Evolutionary conservation across 1,139 yeast genomes (phyloP).

Genomic region (Diutina ranongensis): DNA sequence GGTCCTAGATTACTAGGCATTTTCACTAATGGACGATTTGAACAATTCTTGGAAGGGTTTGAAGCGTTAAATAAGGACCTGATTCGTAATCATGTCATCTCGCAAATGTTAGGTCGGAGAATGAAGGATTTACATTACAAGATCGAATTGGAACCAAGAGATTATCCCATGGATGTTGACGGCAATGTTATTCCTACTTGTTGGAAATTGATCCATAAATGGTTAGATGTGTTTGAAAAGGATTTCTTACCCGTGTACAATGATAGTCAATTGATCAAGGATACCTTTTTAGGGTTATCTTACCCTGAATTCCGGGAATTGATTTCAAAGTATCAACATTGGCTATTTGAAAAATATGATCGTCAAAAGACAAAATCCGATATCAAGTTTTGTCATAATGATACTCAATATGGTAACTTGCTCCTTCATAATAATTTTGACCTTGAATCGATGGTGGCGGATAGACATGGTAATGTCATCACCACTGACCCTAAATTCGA

Average conservation of each 20-base stretch:
- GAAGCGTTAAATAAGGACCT: constrained; percentile 62
- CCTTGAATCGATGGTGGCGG: constrained; percentile 10
- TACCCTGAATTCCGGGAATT: constrained; percentile 38
- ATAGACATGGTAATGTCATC: constrained; percentile 11
- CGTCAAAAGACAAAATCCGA: constrained; percentile 30
- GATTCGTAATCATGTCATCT: constrained; percentile 62
- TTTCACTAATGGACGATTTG: constrained; percentile 83
- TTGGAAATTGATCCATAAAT: constrained; percentile 62
- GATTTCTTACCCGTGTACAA: constrained; percentile 21
- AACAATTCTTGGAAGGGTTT: constrained; percentile 78
- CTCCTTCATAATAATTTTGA: constrained; percentile 34
- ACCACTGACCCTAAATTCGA: constrained; percentile 37
- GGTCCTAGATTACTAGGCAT: constrained; percentile 88
- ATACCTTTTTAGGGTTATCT: constrained; percentile 32
- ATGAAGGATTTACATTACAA: constrained; percentile 90
- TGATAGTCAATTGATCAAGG: constrained; percentile 21
- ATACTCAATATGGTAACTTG: constrained; percentile 91
- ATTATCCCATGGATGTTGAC: neutral
- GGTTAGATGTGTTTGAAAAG: constrained; percentile 50
- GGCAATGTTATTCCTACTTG: constrained; percentile 43
- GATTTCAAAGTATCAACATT: constrained; percentile 41
- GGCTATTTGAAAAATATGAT: constrained; percentile 50
- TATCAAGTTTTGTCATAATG: constrained; percentile 83
- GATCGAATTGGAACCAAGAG: constrained; percentile 51
- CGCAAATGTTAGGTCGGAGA: constrained; percentile 84